Base-by-base conservation (phyloP, 1,139 yeast species). In the Debaryomyces robertsiae region DNA sequence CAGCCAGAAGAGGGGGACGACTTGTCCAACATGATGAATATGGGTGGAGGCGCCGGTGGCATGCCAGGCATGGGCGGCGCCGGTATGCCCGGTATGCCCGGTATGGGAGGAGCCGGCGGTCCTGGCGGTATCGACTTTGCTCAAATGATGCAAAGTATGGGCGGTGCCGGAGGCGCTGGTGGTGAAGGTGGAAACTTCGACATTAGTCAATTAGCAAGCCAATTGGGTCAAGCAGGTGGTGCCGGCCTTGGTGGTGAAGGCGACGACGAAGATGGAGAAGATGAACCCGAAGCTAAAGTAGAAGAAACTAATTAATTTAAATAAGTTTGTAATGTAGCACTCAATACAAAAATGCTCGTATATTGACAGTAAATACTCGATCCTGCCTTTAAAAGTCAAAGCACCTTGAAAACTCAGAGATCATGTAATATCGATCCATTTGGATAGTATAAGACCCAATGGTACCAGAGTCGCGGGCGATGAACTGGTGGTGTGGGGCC, bases 1-100 rank as follows among this genome's bases (percentile, higher is more conserved):
- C 63, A 60, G 30, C 68, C 66, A 6, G 82, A 69, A 32, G 76
- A 71, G 13, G 81, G 75, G 30, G 70, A 65, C 32, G 76, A 65
- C 32, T 57, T 61, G 52, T 50, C 54, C 32, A 57, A 61, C 36
- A 62, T 62, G 63, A 54, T 53, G 39, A 59, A 53, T 43, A 57
- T 59, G 60, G 62, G 53, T 41, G 59, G 52, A 36, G 54, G 52
- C 33, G 54, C 53, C 36, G 72, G 70, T 30, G 57, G 55, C 39
- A 57, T 57, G 27, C 65, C 61, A 10, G 18, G 16, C 14, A 15
- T 15, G 10, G 34, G 34, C 3, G 22, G 13, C 16, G 27, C 17
- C 7, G 34, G 34, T 10, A 31, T 31, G 34, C 27, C 27, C 46
- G 41, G 57, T 15, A 46, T 57, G 36, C 35, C 35, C 6, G 58